Evolutionary conservation across 352 stramenopile genomes (phyloP).

Genomic region (Phytophthora chlamydospora): DNA sequence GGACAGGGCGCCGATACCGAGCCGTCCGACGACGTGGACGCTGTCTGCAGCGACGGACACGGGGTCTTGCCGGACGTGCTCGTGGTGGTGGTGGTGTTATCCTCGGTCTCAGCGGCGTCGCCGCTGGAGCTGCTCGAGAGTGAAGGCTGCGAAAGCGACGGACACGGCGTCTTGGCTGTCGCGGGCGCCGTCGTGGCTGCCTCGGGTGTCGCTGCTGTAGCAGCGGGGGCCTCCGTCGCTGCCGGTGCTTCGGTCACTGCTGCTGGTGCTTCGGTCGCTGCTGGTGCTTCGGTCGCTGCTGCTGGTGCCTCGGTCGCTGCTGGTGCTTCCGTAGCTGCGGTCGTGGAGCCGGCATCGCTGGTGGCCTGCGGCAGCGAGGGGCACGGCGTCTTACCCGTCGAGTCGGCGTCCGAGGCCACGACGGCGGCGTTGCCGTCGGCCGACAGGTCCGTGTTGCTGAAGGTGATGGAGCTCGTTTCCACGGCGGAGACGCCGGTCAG

Average conservation of each 20-base stretch:
- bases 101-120: slow-evolving; percentile 15
- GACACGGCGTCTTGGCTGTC: slow-evolving; percentile 35
- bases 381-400: slow-evolving; percentile 28
- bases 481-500: slow-evolving; percentile 19
- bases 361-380: slow-evolving; percentile 33
- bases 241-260: slow-evolving; percentile 14
- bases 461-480: slow-evolving; percentile 29
- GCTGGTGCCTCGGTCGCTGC: slow-evolving; percentile 5
- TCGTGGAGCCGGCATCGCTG: slow-evolving; percentile 1
- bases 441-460: slow-evolving; percentile 30
- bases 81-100: slow-evolving; percentile 11
- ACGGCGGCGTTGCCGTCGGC: slow-evolving; percentile 25
- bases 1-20: slow-evolving; percentile 24
- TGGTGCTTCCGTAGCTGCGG: slow-evolving; percentile 10
- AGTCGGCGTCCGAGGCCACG: slow-evolving; percentile 26
- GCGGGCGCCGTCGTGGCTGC: not conserved
- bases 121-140: slow-evolving; percentile 25
- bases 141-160: slow-evolving; percentile 34
- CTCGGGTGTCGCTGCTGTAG: not conserved
- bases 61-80: slow-evolving; percentile 27
- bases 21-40: slow-evolving; percentile 35
- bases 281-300: slow-evolving; percentile 3
- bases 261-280: slow-evolving; percentile 2
- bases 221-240: slow-evolving; percentile 7
- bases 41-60: slow-evolving; percentile 37